Evolutionary conservation across 768 basidiomycete genomes (phyloP).

Genomic region (Suillus fuscotomentosus): DNA sequence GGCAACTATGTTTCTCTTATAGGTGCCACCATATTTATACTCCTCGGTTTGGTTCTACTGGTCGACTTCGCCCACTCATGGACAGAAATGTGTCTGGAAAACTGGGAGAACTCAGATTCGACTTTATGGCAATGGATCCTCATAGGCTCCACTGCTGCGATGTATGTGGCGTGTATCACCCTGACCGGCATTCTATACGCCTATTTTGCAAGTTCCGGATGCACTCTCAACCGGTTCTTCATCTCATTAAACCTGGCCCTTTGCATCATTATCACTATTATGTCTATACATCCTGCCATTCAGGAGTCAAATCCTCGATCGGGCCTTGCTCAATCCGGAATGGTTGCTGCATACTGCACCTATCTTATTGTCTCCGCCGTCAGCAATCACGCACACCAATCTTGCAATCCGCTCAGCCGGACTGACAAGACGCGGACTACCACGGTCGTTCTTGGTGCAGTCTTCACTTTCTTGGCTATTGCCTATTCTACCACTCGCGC

Average conservation of each 20-base stretch:
- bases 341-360: conserved; percentile 98
- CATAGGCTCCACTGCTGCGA: conserved; percentile 85
- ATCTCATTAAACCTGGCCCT: conserved; percentile 91
- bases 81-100: conserved; percentile 95
- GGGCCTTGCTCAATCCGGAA: conserved; percentile 90
- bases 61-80: conserved; percentile 99
- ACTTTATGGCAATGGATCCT: conserved; percentile 96
- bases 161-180: conserved; percentile 83
- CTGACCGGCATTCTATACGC: conserved; percentile 87
- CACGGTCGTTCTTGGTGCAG: conserved; percentile 83
- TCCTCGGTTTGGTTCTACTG: conserved; percentile 94
- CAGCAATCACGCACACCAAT: conserved; percentile 82
- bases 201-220: conserved; percentile 86
- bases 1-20: conserved; percentile 90
- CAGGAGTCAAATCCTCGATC: conserved; percentile 94
- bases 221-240: conserved; percentile 94
- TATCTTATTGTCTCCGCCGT: conserved; percentile 94
- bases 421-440: conserved; percentile 74
- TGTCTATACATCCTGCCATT: conserved; percentile 81
- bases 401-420: conserved; percentile 87
- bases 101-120: conserved; percentile 88
- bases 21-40: conserved; percentile 92
- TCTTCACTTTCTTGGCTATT: conserved; percentile 97
- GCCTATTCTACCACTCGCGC: conserved; percentile 96
- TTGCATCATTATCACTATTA: conserved; percentile 72